Base-by-base conservation (phyloP, 2,329 filamentous ascomycete genomes). In the Grosmannia serpens region DNA sequence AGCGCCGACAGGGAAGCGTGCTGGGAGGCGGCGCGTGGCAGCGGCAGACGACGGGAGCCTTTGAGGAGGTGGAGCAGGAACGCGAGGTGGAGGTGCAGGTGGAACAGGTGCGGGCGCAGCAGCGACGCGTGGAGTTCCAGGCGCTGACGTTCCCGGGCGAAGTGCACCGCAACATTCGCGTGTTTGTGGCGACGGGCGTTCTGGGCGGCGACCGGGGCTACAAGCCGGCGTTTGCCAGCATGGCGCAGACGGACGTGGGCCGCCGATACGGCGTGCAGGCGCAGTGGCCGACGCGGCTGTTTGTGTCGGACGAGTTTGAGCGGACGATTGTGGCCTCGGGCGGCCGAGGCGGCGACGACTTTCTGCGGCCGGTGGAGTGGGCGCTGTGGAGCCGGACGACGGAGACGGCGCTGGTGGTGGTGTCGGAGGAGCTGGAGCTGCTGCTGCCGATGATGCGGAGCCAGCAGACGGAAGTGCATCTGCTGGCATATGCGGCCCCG, bases 51-150 rank as follows among this genome's bases (percentile, higher is more conserved):
- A 65, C 11, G 0, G 53, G 79, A 0, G 77, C 80, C 0, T 67
- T 87, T 0, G 75, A 85, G 53, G 84, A 88, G 58, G 83, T 79
- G 0, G 77, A 80, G 46, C 76, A 79, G 59, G 81, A 86, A 62
- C 70, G 82, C 20, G 82, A 86, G 60, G 75, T 85, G 0, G 81
- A 79, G 3, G 74, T 78, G 20, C 77, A 86, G 62, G 74, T 85
- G 0, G 81, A 86, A 59, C 70, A 74, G 8, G 75, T 84, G 0
- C 77, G 82, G 0, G 57, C 27, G 2, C 26, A 35, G 0, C 29
- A 61, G 38, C 33, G 17, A 10, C 53, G 33, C 1, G 24, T 24
- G 2, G 15, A 26, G 2, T 62, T 54, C 29, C 8, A 4, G 7
- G 53, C 61, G 0, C 44, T 46, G 8, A 6, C 3, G 2, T 61